Evolutionary conservation across 768 basidiomycete genomes (phyloP).

Genomic region (Auricularia sp.): DNA sequence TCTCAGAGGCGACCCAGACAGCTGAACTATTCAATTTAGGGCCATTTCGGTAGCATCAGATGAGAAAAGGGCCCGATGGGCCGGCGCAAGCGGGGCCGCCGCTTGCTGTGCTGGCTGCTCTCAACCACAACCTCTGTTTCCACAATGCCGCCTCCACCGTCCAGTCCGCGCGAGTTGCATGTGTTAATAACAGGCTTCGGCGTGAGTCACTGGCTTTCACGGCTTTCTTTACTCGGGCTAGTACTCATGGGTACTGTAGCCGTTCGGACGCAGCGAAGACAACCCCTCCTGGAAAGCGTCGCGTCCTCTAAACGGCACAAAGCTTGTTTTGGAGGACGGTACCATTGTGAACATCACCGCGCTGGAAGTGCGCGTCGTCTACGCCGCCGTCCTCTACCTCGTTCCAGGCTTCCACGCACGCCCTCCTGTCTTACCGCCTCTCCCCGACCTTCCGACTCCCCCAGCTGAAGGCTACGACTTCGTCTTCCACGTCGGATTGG

Average conservation of each 20-base stretch:
- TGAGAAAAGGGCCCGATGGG: too few species aligned
- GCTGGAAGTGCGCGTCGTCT: slow-evolving; percentile 48
- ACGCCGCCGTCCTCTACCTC: slow-evolving; percentile 43
- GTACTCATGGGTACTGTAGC: not conserved
- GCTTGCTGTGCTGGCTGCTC: too few species aligned
- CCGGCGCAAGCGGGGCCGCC: too few species aligned
- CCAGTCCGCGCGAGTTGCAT: slow-evolving; percentile 23
- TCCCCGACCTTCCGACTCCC: slow-evolving; percentile 32
- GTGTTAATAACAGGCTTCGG: slow-evolving; percentile 47
- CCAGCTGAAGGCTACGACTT: slow-evolving; percentile 49
- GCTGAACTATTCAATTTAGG: too few species aligned
- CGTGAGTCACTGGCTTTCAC: slow-evolving; percentile 27
- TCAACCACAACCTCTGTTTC: too few species aligned
- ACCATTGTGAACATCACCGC: slow-evolving; percentile 44
- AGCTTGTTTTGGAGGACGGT: not conserved
- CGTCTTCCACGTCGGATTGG: slow-evolving; percentile 62
- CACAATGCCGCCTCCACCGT: too few species aligned
- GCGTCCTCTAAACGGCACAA: not conserved
- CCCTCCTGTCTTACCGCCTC: slow-evolving; percentile 42
- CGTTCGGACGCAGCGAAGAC: not conserved
- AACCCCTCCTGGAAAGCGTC: not conserved
- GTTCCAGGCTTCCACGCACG: slow-evolving; percentile 52
- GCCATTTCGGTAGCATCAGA: too few species aligned
- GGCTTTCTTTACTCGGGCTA: not conserved
- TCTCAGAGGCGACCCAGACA: too few species aligned